Conservation (phyloP, 176 grass and related monocot species). For the Bolboschoenus planiculmis region DNA sequence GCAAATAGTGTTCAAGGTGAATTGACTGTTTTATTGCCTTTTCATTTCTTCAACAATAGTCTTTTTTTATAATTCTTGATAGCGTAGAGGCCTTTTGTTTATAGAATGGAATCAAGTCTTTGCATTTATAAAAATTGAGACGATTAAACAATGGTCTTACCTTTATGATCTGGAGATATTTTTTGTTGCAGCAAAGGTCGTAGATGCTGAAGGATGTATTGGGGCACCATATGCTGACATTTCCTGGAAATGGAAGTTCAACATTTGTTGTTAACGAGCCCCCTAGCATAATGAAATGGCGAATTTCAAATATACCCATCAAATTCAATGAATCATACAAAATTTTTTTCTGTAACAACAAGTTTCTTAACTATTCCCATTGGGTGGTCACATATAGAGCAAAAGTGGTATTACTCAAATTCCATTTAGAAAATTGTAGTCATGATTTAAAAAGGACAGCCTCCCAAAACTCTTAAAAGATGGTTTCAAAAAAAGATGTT, state of each 20-base stretch:
- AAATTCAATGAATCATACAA: background rate
- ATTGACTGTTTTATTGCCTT: background rate
- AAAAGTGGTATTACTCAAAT: background rate
- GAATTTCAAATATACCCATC: background rate
- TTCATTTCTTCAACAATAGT: background rate
- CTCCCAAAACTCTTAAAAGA: background rate
- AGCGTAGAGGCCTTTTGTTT: background rate
- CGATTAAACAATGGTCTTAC: background rate
- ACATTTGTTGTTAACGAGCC: background rate
- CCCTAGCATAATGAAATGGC: background rate
- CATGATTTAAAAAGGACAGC: background rate
- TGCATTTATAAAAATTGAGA: background rate
- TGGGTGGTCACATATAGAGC: background rate
- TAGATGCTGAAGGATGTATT: constrained; percentile 8
- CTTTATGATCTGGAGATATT: constrained; percentile 9
- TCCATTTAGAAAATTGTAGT: background rate
- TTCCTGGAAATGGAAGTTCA: background rate
- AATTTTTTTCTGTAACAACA: background rate
- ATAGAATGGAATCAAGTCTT: background rate
- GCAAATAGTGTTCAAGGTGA: background rate
- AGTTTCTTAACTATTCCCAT: background rate
- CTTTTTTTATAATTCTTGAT: background rate
- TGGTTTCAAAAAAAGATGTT: background rate
- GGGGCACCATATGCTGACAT: constrained; percentile 13
- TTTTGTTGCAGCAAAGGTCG: background rate